Conservation (phyloP, 345 rosid genomes). For the Eucalyptus pumila region DNA sequence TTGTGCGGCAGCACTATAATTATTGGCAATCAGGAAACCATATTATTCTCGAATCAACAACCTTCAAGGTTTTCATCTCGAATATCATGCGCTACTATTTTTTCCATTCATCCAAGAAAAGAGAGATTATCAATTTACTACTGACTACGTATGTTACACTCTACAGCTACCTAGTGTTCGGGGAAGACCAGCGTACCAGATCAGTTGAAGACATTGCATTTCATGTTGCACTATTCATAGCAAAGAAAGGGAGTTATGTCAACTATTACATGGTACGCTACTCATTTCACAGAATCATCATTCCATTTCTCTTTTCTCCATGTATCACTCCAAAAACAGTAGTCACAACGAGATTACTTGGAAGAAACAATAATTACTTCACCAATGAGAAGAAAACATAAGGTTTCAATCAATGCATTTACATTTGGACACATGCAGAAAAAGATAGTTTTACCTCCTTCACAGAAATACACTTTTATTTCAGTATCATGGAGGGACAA, state of each 20-base stretch:
- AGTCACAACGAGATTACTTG: background rate
- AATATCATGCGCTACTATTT: background rate
- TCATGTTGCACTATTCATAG: slow-evolving; percentile 59
- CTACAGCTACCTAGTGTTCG: slow-evolving; percentile 52
- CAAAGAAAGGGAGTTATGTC: slow-evolving; percentile 69
- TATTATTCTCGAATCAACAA: background rate
- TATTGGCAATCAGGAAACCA: background rate
- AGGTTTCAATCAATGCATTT: background rate
- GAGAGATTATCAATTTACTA: background rate
- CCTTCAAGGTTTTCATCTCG: background rate
- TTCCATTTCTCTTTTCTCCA: background rate
- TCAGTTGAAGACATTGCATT: slow-evolving; percentile 70
- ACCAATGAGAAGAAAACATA: background rate
- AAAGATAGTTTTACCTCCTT: background rate
- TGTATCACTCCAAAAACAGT: background rate
- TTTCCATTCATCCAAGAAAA: background rate
- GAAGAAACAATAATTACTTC: background rate
- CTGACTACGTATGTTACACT: background rate
- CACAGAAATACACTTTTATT: background rate
- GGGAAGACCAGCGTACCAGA: slow-evolving; percentile 32
- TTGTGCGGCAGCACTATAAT: background rate
- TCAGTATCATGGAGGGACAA: slow-evolving; percentile 91
- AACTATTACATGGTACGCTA: slow-evolving; percentile 81
- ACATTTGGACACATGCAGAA: background rate
- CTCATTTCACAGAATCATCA: background rate